These are phyloP conservation scores for Russula earlei DNA, from an alignment of 768 basidiomycete genomes.

Conservation along the genomic window DNA sequence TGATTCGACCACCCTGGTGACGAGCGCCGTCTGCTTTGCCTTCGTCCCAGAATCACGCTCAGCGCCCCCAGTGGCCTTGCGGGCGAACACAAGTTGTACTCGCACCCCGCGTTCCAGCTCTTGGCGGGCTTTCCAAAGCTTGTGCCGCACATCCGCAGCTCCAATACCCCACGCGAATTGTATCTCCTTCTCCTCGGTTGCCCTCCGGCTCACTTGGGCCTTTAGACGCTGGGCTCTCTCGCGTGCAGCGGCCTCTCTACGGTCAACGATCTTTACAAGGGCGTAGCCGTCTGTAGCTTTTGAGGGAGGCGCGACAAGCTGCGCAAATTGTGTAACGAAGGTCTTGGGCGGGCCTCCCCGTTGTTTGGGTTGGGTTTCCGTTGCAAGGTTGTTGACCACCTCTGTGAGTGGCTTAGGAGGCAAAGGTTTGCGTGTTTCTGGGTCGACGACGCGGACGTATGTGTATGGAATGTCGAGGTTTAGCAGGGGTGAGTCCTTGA, in stretches of 20 bases:
- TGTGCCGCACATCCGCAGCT: slow-evolving; percentile 29
- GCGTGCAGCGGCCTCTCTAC: slow-evolving; percentile 5
- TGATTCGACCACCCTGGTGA: slow-evolving; percentile 9
- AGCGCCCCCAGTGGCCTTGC: slow-evolving; percentile 21
- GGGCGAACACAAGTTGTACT: slow-evolving; percentile 26
- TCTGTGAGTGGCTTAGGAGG: slow-evolving; percentile 11
- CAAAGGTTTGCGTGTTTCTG: slow-evolving; percentile 14
- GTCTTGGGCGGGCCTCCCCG: background rate
- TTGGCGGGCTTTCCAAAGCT: slow-evolving; percentile 27
- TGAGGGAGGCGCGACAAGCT: slow-evolving; percentile 18
- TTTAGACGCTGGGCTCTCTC: slow-evolving; percentile 10
- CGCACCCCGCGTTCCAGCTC: slow-evolving; percentile 25
- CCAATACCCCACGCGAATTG: slow-evolving; percentile 31
- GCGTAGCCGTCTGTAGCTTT: slow-evolving; percentile 14
- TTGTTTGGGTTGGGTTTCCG: background rate
- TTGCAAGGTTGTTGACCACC: slow-evolving; percentile 9
- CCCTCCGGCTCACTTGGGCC: slow-evolving; percentile 6
- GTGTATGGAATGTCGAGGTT: slow-evolving; percentile 16
- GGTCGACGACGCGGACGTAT: slow-evolving; percentile 19
- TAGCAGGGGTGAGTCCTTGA: slow-evolving; percentile 9
- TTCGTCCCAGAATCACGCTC: background rate
- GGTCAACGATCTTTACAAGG: slow-evolving; percentile 15
- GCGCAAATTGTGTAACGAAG: slow-evolving; percentile 8
- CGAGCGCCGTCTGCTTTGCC: slow-evolving; percentile 14
- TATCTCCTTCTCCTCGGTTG: slow-evolving; percentile 27